Conservation (phyloP, 805 yeast species). For the Wickerhamiella domercqiae region DNA sequence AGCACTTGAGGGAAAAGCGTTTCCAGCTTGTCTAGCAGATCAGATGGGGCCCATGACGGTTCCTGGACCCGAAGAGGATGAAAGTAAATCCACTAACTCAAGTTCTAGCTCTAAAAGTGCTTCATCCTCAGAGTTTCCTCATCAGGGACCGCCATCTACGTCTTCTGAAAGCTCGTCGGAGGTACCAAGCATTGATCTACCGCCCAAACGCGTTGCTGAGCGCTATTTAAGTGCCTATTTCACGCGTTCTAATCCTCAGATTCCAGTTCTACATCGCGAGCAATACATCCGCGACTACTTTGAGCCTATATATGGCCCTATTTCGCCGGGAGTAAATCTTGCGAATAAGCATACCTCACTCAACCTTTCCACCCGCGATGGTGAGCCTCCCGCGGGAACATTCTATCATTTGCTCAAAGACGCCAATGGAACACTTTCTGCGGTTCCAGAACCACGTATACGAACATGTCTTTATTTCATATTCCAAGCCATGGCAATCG, state of each 20-base stretch:
- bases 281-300: constrained; percentile 51
- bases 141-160: not conserved
- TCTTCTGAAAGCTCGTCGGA: not conserved
- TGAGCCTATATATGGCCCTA: constrained; percentile 64
- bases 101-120: not conserved
- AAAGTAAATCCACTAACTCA: not conserved
- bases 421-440: constrained; percentile 8
- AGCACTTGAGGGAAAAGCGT: constrained; percentile 4
- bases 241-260: constrained; percentile 65
- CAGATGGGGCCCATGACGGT: constrained; percentile 1
- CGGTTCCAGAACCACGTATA: constrained; percentile 11
- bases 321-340: constrained; percentile 37
- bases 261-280: constrained; percentile 75
- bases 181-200: constrained; percentile 25
- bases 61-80: not conserved
- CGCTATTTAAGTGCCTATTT: constrained; percentile 49
- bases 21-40: not conserved
- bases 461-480: constrained; percentile 39
- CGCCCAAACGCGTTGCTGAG: constrained; percentile 58
- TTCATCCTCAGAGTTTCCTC: not conserved
- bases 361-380: constrained; percentile 6
- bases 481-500: constrained; percentile 65
- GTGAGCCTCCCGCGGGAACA: constrained; percentile 13
- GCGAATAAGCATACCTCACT: constrained; percentile 21
- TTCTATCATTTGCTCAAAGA: constrained; percentile 14